Conservation (phyloP, 306 rosid genomes). For the Vigna reflexopilosa region DNA sequence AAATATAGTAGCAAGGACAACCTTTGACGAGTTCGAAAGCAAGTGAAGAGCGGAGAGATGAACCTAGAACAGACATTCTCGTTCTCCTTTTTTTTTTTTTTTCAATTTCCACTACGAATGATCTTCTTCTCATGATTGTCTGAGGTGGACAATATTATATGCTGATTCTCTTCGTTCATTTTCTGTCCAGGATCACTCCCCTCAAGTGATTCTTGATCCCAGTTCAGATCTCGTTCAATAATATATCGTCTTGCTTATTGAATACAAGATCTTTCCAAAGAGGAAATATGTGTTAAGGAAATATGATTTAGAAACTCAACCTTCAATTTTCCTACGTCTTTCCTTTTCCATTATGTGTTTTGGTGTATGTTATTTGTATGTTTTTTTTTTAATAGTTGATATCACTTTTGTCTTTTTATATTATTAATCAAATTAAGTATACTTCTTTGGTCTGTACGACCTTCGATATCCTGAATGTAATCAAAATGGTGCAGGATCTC, state of each 20-base stretch:
- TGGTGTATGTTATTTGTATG: neutral
- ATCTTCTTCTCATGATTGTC: conserved; percentile 34
- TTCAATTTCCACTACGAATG: conserved; percentile 47
- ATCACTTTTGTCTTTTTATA: conserved; percentile 8
- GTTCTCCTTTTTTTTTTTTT: conserved; percentile 44
- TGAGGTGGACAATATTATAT: neutral
- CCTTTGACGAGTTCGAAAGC: conserved; percentile 50
- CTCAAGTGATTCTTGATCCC: conserved; percentile 8
- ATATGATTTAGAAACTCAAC: neutral
- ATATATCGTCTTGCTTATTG: conserved; percentile 13
- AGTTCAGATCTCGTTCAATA: conserved; percentile 38
- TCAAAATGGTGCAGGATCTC: neutral
- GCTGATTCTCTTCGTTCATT: conserved; percentile 44
- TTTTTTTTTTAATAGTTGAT: neutral
- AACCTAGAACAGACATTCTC: conserved; percentile 40
- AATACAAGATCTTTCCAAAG: conserved; percentile 3
- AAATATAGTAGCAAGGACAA: conserved; percentile 3
- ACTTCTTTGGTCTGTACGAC: neutral
- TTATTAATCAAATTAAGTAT: neutral
- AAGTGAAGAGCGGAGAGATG: conserved; percentile 45
- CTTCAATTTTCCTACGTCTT: neutral
- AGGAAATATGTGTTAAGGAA: conserved; percentile 21
- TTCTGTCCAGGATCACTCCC: conserved; percentile 22
- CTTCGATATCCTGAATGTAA: neutral
- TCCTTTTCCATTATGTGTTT: neutral